These are phyloP conservation scores for Chlorella sp. DNA, from an alignment of 139 green algal genomes.

Conservation along the genomic window DNA sequence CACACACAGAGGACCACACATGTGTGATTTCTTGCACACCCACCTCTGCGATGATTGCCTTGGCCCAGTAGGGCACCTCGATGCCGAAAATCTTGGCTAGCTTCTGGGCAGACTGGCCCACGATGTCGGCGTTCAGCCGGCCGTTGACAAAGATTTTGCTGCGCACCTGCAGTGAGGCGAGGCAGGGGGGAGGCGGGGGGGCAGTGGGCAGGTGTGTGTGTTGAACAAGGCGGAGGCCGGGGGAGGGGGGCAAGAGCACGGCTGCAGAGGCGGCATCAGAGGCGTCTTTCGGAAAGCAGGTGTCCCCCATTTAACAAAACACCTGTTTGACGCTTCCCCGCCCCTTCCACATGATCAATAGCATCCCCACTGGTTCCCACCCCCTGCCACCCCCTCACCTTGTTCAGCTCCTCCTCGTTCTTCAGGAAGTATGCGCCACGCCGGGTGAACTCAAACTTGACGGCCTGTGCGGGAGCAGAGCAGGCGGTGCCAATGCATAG, in stretches of 20 bases:
- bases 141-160: constrained; percentile 64
- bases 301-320: too few relatives aligned
- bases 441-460: constrained; percentile 54
- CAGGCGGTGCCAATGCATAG: background rate
- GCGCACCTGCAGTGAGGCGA: constrained; percentile 43
- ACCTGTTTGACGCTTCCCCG: too few relatives aligned
- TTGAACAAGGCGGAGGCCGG: background rate
- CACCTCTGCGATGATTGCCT: constrained; percentile 68
- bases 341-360: too few relatives aligned
- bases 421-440: constrained; percentile 73
- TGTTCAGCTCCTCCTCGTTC: constrained; percentile 67
- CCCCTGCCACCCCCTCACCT: constrained; percentile 34
- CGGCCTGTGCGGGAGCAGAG: background rate
- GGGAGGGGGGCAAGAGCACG: background rate
- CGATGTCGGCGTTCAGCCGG: constrained; percentile 68
- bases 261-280: too few relatives aligned
- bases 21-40: too few relatives aligned
- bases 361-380: too few relatives aligned
- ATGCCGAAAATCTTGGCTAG: constrained; percentile 70
- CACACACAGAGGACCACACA: background rate
- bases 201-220: background rate
- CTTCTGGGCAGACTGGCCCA: constrained; percentile 66
- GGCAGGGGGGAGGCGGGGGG: background rate
- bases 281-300: too few relatives aligned
- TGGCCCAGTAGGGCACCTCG: constrained; percentile 54